phyloP scores from a whole-genome alignment of 2,329 filamentous ascomycete species.

The Aspergillus niger region DNA sequence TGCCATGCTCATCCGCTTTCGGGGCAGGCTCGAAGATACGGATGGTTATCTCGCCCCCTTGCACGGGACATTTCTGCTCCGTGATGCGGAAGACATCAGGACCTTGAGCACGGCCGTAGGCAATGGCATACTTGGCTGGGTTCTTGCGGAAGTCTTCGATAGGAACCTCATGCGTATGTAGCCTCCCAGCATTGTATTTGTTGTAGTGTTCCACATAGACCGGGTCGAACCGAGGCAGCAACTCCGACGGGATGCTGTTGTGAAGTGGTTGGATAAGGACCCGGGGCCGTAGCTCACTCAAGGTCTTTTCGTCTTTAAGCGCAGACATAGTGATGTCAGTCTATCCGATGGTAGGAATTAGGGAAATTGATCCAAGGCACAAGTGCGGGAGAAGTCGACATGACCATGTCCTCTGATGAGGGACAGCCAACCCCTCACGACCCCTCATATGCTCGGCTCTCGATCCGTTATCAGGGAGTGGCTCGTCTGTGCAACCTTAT shows the following conservation, averaged over 20 bases:
- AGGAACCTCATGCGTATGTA: constrained; percentile 46
- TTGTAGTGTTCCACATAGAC: constrained; percentile 47
- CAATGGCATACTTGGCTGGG: constrained; percentile 41
- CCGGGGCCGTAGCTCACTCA: constrained; percentile 30
- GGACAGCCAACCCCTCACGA: background rate
- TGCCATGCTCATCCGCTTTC: constrained; percentile 26
- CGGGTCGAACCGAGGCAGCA: constrained; percentile 43
- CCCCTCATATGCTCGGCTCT: constrained; percentile 2
- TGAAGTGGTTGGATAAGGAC: constrained; percentile 38
- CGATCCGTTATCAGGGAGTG: background rate
- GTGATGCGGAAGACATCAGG: constrained; percentile 43
- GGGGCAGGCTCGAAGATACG: constrained; percentile 44
- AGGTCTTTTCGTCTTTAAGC: constrained; percentile 17
- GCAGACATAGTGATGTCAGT: constrained; percentile 11
- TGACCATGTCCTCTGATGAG: background rate
- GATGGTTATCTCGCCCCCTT: constrained; percentile 43
- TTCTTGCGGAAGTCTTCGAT: constrained; percentile 44
- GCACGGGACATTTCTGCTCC: constrained; percentile 43
- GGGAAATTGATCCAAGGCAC: background rate
- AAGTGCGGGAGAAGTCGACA: background rate
- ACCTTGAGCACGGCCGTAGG: constrained; percentile 42
- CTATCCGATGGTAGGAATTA: too few species aligned
- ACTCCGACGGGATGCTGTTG: constrained; percentile 44
- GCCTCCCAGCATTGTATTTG: constrained; percentile 44
- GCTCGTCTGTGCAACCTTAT: background rate